Evolutionary conservation across 306 rosid species (phyloP), one percentile per base, ranked within the genome.

Genomic region (Benincasa hispida): DNA sequence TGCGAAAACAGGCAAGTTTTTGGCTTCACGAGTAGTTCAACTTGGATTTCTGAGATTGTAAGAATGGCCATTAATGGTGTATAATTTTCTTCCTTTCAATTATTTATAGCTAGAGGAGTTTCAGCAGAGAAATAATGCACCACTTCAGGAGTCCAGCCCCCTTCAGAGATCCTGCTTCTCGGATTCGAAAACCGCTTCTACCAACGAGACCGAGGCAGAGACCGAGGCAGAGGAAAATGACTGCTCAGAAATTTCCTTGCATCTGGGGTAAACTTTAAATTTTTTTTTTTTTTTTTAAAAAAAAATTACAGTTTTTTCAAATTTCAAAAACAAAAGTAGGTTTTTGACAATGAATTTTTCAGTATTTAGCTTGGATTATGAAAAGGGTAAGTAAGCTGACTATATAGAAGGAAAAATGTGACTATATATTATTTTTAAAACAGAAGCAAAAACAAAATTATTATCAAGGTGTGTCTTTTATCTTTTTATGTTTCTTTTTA

Each of bases 211-310:
- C 2, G 73, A 39, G 53, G 53, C 78, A 48, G 60, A 57, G 28
- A 72, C 59, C 61, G 58, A 76, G 65, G 77, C 86, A 10, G 86
- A 85, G 77, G 88, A 81, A 73, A 83, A 82, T 25, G 89, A 84
- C 45, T 75, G 75, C 70, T 91, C 91, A 18, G 91, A 89, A 73
- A 85, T 90, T 57, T 79, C 77, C 76, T 86, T 91, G 86, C 91
- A 87, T 11, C 82, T 90, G 76, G 91, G 93, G 93, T 90, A 85
- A 77, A 79, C 59, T 22, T 65, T 34, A 57, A 57, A 57, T 22
- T 57, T 57, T n/a, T n/a, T n/a, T n/a, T n/a, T n/a, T n/a, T n/a
- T n/a, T 51, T 51, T 48, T 7, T 48, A 14, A 15, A 51, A 5
- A 18, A 51, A 5, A 0, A 1, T 51, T 51, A 5, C 21, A 51